phyloP scores from a whole-genome alignment of 148 eudicot genomes.

The Amaranthus cruentus region DNA sequence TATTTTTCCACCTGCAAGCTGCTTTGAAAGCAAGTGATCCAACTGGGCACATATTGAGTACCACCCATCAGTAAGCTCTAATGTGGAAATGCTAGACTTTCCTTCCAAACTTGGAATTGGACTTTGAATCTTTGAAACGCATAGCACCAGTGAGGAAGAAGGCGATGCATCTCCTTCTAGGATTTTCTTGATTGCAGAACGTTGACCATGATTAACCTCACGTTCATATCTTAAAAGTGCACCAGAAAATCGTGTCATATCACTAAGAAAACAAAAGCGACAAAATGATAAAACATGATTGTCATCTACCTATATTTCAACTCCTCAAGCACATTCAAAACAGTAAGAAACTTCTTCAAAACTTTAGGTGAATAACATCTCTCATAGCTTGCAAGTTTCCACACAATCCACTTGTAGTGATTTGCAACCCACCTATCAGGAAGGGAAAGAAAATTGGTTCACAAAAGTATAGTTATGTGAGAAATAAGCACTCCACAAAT shows the following conservation, averaged over 20 bases:
- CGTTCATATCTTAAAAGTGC: conserved; percentile 69
- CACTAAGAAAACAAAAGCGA: background rate
- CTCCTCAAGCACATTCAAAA: conserved; percentile 72
- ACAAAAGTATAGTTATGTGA: conserved; percentile 5
- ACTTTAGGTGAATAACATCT: conserved; percentile 59
- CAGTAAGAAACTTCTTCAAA: conserved; percentile 43
- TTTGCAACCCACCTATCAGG: conserved; percentile 79
- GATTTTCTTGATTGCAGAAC: conserved; percentile 80
- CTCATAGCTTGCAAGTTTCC: conserved; percentile 95
- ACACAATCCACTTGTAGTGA: conserved; percentile 97
- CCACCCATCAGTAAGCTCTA: conserved; percentile 97
- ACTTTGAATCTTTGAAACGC: conserved; percentile 60
- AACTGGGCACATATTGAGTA: conserved; percentile 67
- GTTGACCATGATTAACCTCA: conserved; percentile 89
- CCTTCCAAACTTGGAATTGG: conserved; percentile 29
- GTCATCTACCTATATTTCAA: conserved; percentile 62
- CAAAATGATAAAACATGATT: background rate
- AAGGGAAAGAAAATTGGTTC: conserved; percentile 7
- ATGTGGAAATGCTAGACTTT: conserved; percentile 26
- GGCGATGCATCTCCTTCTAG: conserved; percentile 88
- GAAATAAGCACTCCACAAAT: background rate
- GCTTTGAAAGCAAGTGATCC: conserved; percentile 57
- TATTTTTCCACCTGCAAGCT: conserved; percentile 61
- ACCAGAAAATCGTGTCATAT: background rate
- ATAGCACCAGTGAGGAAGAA: conserved; percentile 69